Conservation (phyloP, 768 basidiomycete species). For the Calocera cornea region DNA sequence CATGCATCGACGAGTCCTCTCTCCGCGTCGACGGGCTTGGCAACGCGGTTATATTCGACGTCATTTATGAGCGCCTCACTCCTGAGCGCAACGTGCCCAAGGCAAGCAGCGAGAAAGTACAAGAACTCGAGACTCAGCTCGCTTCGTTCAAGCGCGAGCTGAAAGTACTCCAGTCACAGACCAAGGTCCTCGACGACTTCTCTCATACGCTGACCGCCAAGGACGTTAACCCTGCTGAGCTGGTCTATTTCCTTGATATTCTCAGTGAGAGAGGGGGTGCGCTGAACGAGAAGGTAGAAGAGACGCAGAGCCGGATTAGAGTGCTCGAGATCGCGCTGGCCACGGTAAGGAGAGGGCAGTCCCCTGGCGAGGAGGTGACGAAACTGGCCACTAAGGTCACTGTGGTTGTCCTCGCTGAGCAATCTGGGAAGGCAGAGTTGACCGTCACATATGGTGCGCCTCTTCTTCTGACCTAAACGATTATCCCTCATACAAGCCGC, state of each 20-base stretch:
- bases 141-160: conserved; percentile 2
- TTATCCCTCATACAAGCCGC: neutral
- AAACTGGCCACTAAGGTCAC: conserved; percentile 25
- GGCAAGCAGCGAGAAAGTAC: neutral
- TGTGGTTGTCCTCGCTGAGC: conserved; percentile 33
- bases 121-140: neutral
- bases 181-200: neutral
- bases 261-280: conserved; percentile 17
- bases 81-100: neutral
- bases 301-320: conserved; percentile 32
- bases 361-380: neutral
- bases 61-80: conserved; percentile 28
- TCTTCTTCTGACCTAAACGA: neutral
- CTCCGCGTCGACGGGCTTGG: conserved; percentile 38
- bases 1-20: conserved; percentile 38
- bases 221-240: conserved; percentile 7
- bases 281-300: conserved; percentile 23
- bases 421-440: conserved; percentile 29
- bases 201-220: conserved; percentile 33
- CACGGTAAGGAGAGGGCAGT: conserved; percentile 22
- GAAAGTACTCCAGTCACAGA: neutral
- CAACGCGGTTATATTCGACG: conserved; percentile 39
- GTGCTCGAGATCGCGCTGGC: conserved; percentile 31
- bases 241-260: conserved; percentile 31
- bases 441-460: conserved; percentile 42